Percentiles rank a stretch among this genome's conserved stretches.
phyloP scores from a whole-genome alignment of 768 basidiomycete species.

The Tylopilus subfusipes region DNA sequence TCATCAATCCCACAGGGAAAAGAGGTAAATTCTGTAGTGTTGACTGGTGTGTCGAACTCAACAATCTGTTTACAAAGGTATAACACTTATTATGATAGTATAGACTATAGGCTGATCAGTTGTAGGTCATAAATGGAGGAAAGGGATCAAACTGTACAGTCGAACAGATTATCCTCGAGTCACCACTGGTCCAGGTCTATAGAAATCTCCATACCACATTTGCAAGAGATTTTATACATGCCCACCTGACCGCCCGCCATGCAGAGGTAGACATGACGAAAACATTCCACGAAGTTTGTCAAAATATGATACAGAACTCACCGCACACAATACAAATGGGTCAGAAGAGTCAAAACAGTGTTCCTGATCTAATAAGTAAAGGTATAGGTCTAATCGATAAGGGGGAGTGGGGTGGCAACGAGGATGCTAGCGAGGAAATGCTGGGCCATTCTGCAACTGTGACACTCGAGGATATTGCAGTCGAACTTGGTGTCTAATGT shows the following conservation, averaged over 20 bases:
- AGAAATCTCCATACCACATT: background rate
- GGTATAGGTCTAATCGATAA: background rate
- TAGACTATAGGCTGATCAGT: too few relatives aligned
- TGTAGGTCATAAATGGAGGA: too few relatives aligned
- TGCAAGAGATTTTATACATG: background rate
- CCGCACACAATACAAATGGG: background rate
- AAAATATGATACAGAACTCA: background rate
- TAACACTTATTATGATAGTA: too few relatives aligned
- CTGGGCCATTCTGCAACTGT: background rate
- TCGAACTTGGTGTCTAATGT: background rate
- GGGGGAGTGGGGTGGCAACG: background rate
- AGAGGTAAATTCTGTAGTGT: too few relatives aligned
- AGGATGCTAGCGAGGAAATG: background rate
- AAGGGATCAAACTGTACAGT: too few relatives aligned
- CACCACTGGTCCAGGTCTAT: too few relatives aligned
- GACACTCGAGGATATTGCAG: background rate
- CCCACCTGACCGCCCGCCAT: background rate
- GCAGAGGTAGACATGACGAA: background rate
- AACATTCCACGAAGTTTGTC: background rate
- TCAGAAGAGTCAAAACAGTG: background rate
- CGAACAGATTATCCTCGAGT: too few relatives aligned
- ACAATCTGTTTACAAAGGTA: too few relatives aligned
- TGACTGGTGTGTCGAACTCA: too few relatives aligned
- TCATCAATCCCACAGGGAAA: too few relatives aligned
- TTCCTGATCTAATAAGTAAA: background rate